A percentile compares a stretch with the other conserved stretches of the same genome.
phyloP scores from a whole-genome alignment of 2,329 filamentous ascomycete species.

The Diaporthe sp. region DNA sequence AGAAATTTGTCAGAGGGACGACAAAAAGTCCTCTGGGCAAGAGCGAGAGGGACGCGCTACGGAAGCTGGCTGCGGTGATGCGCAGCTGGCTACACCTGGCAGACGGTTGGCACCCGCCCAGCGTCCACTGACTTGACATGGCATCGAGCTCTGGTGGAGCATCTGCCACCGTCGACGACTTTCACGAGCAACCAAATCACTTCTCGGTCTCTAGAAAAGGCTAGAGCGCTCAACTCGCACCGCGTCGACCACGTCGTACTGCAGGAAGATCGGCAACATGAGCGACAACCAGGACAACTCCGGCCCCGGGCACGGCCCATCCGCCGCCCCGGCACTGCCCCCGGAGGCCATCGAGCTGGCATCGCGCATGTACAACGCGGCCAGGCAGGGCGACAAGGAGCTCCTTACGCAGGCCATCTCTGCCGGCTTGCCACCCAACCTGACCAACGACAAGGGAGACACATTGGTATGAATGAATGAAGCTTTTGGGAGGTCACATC shows the following conservation, averaged over 20 bases:
- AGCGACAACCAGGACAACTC: background rate
- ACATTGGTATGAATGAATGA: slow-evolving; percentile 65
- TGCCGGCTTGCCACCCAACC: slow-evolving; percentile 75
- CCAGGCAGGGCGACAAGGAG: slow-evolving; percentile 69
- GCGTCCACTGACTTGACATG: background rate
- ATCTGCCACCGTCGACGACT: background rate
- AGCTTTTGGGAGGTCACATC: background rate
- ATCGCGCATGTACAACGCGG: slow-evolving; percentile 75
- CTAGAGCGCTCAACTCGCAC: background rate
- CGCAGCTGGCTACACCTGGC: background rate
- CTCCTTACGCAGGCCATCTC: slow-evolving; percentile 74
- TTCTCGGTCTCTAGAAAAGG: background rate
- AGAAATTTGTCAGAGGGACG: too few relatives aligned
- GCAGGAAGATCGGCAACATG: background rate
- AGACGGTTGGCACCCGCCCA: background rate
- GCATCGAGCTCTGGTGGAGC: background rate
- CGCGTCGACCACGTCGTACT: background rate
- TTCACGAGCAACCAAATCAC: background rate
- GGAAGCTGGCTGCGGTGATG: background rate
- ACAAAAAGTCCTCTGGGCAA: background rate
- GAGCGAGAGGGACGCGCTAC: background rate
- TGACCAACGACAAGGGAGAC: slow-evolving; percentile 81
- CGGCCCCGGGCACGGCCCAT: background rate
- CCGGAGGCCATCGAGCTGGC: slow-evolving; percentile 77
- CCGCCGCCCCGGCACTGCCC: slow-evolving; percentile 57